These are phyloP conservation scores for Fusarium hostae DNA, from an alignment of 2,329 filamentous ascomycete species.

Conservation along the genomic window DNA sequence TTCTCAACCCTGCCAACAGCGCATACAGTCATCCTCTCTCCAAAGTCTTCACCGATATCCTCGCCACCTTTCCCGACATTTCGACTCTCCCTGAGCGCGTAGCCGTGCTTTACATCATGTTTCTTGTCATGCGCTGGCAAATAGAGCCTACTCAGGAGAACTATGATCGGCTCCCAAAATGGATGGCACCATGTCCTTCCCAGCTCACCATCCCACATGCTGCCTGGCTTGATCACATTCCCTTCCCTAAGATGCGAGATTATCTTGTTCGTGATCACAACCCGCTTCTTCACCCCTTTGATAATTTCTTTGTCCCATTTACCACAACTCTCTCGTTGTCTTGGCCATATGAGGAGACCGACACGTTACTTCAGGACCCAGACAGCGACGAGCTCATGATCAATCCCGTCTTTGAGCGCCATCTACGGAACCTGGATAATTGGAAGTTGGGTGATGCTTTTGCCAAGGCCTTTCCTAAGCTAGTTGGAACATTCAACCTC, in stretches of 20 bases:
- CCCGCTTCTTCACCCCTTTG: conserved; percentile 69
- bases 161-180: conserved; percentile 80
- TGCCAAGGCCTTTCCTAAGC: conserved; percentile 68
- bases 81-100: conserved; percentile 83
- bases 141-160: conserved; percentile 83
- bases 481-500: conserved; percentile 48
- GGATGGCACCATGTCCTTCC: conserved; percentile 72
- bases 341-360: conserved; percentile 83
- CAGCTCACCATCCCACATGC: conserved; percentile 78
- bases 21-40: conserved; percentile 79
- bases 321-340: conserved; percentile 81
- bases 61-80: conserved; percentile 85
- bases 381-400: conserved; percentile 76
- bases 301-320: conserved; percentile 85
- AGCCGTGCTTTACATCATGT: conserved; percentile 86
- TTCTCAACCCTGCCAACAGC: conserved; percentile 76
- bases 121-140: conserved; percentile 86
- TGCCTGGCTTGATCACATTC: conserved; percentile 84
- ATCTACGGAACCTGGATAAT: conserved; percentile 79
- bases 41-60: conserved; percentile 85
- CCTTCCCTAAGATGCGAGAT: conserved; percentile 82
- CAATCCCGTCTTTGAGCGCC: conserved; percentile 87
- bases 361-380: conserved; percentile 71
- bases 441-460: conserved; percentile 83
- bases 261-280: conserved; percentile 64